phyloP scores from a whole-genome alignment of 257 asterid species.

The Solanum rostratum region DNA sequence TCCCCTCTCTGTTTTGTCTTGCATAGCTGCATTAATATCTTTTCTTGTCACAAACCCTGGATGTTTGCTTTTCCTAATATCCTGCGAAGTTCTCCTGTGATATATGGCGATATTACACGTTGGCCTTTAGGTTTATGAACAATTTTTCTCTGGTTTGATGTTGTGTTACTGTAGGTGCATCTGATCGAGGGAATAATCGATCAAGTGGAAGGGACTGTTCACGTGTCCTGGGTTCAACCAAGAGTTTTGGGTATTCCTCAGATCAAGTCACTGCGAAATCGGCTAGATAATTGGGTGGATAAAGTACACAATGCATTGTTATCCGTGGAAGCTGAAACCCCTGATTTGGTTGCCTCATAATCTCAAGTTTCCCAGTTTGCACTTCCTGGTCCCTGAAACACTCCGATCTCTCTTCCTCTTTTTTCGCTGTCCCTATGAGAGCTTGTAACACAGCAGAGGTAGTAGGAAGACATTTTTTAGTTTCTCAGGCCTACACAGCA shows the following conservation, averaged over 20 bases:
- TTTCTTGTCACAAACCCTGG: neutral
- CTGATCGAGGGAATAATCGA: slow-evolving; percentile 88
- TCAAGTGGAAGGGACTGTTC: slow-evolving; percentile 86
- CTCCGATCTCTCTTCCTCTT: neutral
- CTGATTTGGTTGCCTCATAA: slow-evolving; percentile 82
- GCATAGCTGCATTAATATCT: too few relatives aligned
- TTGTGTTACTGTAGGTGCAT: slow-evolving; percentile 52
- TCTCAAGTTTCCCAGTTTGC: slow-evolving; percentile 1
- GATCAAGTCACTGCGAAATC: slow-evolving; percentile 71
- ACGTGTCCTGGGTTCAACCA: slow-evolving; percentile 96
- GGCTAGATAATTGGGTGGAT: slow-evolving; percentile 77
- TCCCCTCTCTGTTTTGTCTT: neutral
- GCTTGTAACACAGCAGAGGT: neutral
- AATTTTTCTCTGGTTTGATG: neutral
- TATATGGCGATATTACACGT: neutral
- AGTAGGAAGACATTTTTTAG: neutral
- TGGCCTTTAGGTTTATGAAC: neutral
- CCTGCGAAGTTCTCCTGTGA: neutral
- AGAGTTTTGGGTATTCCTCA: slow-evolving; percentile 85
- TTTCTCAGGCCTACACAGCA: neutral
- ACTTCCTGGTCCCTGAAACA: slow-evolving; percentile 10
- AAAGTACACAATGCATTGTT: slow-evolving; percentile 82
- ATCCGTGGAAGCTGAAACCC: slow-evolving; percentile 94
- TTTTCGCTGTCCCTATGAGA: neutral
- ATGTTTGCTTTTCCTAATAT: neutral